A percentile compares a stretch with the other conserved stretches of the same genome.
These are phyloP conservation scores for Citrullus amarus DNA, from an alignment of 306 rosid species.

Conservation along the genomic window DNA sequence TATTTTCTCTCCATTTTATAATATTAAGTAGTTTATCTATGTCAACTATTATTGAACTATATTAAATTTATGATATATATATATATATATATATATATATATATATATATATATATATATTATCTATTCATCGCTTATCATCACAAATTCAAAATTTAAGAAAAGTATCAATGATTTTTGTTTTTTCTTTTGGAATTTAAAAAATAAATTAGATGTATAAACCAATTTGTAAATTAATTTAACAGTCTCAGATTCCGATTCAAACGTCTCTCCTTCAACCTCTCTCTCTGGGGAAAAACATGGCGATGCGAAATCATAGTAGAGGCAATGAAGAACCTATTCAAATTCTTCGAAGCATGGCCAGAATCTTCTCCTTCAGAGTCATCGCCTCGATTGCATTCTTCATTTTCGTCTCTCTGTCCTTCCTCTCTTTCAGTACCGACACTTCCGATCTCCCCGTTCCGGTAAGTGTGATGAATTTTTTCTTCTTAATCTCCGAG, in stretches of 20 bases:
- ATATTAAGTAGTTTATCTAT: too few species aligned
- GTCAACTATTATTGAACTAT: too few species aligned
- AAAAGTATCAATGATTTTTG: too few species aligned
- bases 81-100: too few species aligned
- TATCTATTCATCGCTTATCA: too few species aligned
- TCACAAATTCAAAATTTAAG: too few species aligned
- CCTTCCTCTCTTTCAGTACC: not conserved
- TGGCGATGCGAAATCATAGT: not conserved
- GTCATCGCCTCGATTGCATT: not conserved
- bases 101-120: too few species aligned
- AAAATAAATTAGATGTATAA: too few species aligned
- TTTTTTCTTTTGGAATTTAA: too few species aligned
- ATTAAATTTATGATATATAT: too few species aligned
- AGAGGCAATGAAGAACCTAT: not conserved
- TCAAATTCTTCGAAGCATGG: not conserved
- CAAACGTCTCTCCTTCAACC: not conserved
- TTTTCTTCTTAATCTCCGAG: not conserved
- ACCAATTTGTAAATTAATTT: too few species aligned
- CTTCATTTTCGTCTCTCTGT: not conserved
- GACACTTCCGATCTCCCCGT: not conserved
- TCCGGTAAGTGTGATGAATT: not conserved
- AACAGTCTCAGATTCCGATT: not conserved
- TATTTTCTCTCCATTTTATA: too few species aligned
- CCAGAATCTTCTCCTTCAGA: not conserved
- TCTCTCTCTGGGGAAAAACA: not conserved